These are phyloP conservation scores for Aspergillus nomiae DNA, from an alignment of 2,329 filamentous ascomycete species.

Conservation along the genomic window DNA sequence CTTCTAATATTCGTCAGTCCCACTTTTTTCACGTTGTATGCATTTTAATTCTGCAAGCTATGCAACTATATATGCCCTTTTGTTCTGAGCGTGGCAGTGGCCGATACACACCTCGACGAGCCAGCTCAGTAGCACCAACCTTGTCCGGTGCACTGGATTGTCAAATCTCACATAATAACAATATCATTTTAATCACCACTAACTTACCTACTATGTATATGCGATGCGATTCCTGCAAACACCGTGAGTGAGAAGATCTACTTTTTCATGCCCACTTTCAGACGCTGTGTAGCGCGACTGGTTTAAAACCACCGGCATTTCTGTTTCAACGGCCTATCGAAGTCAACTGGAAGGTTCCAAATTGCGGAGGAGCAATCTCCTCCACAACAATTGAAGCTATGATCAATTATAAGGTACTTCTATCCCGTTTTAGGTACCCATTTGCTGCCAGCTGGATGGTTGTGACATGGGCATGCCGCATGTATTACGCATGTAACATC, in stretches of 20 bases:
- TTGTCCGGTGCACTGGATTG: background rate
- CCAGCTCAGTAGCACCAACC: background rate
- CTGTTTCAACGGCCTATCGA: background rate
- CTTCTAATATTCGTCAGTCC: too few species aligned
- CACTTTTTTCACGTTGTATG: too few species aligned
- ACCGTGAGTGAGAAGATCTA: background rate
- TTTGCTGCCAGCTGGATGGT: background rate
- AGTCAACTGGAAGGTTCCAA: background rate
- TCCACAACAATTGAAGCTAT: too few species aligned
- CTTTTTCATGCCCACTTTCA: background rate
- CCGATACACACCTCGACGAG: background rate
- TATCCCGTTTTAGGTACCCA: background rate
- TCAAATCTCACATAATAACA: background rate
- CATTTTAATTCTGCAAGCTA: background rate
- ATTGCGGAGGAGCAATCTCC: background rate
- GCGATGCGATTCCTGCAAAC: background rate
- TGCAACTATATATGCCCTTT: background rate
- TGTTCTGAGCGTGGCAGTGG: background rate
- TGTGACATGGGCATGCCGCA: background rate
- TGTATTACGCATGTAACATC: background rate
- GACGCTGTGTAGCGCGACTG: background rate
- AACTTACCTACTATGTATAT: background rate
- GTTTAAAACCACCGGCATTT: background rate
- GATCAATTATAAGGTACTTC: background rate
- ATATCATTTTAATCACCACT: background rate